These are phyloP conservation scores for Paramyrothecium roridum DNA, from an alignment of 2,329 filamentous ascomycete genomes.

Conservation along the genomic window DNA sequence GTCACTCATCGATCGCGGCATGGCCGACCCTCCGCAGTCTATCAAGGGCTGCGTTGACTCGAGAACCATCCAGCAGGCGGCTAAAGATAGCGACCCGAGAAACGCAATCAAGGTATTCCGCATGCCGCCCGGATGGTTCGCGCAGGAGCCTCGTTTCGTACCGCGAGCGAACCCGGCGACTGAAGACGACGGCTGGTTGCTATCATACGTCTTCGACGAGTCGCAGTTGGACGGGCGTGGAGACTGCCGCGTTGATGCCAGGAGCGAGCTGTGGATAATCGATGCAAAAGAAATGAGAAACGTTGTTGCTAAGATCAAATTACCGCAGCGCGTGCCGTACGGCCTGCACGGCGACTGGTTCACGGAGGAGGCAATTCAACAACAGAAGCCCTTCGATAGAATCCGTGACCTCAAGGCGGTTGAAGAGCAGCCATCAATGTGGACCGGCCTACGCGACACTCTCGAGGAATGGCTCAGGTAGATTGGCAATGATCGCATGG, in stretches of 20 bases:
- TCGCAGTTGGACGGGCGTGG: conserved; percentile 53
- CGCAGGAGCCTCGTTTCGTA: conserved; percentile 67
- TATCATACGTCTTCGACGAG: conserved; percentile 71
- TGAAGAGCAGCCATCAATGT: not conserved
- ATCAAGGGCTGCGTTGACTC: conserved; percentile 62
- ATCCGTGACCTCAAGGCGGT: not conserved
- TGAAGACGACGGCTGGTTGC: conserved; percentile 66
- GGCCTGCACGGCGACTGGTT: conserved; percentile 66
- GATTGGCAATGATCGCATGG: not conserved
- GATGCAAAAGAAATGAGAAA: conserved; percentile 61
- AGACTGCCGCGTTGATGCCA: conserved; percentile 38
- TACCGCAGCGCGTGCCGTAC: conserved; percentile 68
- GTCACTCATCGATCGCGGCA: conserved; percentile 50
- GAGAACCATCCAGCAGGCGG: conserved; percentile 50
- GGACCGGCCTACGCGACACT: not conserved
- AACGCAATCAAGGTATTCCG: conserved; percentile 61
- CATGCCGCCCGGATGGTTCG: conserved; percentile 59
- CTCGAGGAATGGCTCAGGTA: not conserved
- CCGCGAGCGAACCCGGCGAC: conserved; percentile 31
- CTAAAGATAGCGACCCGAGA: conserved; percentile 36
- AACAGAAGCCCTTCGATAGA: conserved; percentile 34
- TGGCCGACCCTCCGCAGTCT: conserved; percentile 36
- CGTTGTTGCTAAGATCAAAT: conserved; percentile 52
- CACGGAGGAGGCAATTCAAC: conserved; percentile 44
- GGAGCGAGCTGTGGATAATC: conserved; percentile 66